A percentile compares a stretch with the other conserved stretches of the same genome.
phyloP scores from a whole-genome alignment of 768 basidiomycete genomes.

The Mycena leptocephala region DNA sequence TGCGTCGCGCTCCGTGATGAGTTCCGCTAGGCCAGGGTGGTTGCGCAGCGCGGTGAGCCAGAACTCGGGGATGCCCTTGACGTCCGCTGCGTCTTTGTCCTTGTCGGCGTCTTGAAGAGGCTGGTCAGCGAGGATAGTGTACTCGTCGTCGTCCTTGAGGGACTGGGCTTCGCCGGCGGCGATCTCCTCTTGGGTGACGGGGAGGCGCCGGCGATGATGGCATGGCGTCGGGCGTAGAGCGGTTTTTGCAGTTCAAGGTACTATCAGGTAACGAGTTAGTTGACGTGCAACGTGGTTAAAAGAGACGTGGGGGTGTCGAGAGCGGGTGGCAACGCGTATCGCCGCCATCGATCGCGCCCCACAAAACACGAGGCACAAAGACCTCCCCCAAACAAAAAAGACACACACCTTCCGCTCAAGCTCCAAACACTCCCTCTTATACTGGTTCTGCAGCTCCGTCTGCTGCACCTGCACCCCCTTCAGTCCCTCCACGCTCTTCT shows the following conservation, averaged over 20 bases:
- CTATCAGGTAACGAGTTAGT: constrained; percentile 50
- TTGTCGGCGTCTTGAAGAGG: neutral
- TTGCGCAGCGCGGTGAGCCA: constrained; percentile 98
- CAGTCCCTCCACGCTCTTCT: constrained; percentile 90
- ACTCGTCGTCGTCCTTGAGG: constrained; percentile 83
- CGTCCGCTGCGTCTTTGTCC: constrained; percentile 7
- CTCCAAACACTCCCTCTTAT: constrained; percentile 95
- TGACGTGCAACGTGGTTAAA: too few relatives aligned
- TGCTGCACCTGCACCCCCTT: constrained; percentile 96
- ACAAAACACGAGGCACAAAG: neutral
- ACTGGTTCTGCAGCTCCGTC: constrained; percentile 91
- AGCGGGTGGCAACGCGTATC: neutral
- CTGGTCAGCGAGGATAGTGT: constrained; percentile 65
- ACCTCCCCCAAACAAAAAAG: neutral
- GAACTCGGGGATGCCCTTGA: constrained; percentile 88
- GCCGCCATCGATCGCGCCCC: neutral
- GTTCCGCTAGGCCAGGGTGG: constrained; percentile 87
- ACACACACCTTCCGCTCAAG: constrained; percentile 92
- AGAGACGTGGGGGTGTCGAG: too few relatives aligned
- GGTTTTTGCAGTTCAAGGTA: constrained; percentile 87
- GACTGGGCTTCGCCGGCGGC: constrained; percentile 83
- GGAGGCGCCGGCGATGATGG: constrained; percentile 85
- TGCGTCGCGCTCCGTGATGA: constrained; percentile 95
- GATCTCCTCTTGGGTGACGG: constrained; percentile 88
- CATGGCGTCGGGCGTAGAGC: constrained; percentile 88